Percentiles rank a stretch among this genome's conserved stretches.
phyloP scores from a whole-genome alignment of 495 filamentous ascomycete species.

The Elasticomyces elasticus region DNA sequence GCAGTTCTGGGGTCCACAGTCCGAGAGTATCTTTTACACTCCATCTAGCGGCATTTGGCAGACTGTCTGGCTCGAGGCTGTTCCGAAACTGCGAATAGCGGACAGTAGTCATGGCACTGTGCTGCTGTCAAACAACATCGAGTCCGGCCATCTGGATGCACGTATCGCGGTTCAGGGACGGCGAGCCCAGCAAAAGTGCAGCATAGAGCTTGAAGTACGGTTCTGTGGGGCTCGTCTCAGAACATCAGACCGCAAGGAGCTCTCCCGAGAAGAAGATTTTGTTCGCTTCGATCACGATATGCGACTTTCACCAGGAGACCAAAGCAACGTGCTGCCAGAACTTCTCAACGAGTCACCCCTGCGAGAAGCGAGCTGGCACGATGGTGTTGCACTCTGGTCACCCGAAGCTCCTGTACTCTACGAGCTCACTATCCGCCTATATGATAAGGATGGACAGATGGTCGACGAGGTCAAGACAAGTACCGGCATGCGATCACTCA shows the following conservation, averaged over 20 bases:
- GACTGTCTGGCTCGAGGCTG: conserved; percentile 24
- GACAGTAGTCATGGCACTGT: conserved; percentile 24
- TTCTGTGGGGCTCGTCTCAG: conserved; percentile 9
- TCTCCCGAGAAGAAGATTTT: conserved; percentile 16
- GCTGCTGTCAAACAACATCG: conserved; percentile 25
- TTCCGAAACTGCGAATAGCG: conserved; percentile 19
- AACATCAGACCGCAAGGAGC: conserved; percentile 2
- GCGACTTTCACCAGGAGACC: conserved; percentile 15
- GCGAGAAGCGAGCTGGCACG: conserved; percentile 11
- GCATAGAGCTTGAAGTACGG: conserved; percentile 20
- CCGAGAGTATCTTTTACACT: conserved; percentile 24
- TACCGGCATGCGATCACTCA: conserved; percentile 25
- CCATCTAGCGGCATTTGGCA: conserved; percentile 27
- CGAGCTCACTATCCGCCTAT: conserved; percentile 21
- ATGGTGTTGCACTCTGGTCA: conserved; percentile 22
- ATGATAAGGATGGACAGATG: conserved; percentile 5
- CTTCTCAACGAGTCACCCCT: conserved; percentile 6
- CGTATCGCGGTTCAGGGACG: conserved; percentile 19
- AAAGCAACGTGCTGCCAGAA: conserved; percentile 7
- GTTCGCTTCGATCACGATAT: conserved; percentile 16
- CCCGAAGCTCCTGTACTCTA: conserved; percentile 24
- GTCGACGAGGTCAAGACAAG: conserved; percentile 23
- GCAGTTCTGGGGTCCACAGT: conserved; percentile 25
- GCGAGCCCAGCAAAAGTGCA: conserved; percentile 12
- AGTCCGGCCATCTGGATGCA: conserved; percentile 22